These are phyloP conservation scores for Ganoderma meredithae DNA, from an alignment of 1,284 basidiomycete genomes.

Conservation along the genomic window DNA sequence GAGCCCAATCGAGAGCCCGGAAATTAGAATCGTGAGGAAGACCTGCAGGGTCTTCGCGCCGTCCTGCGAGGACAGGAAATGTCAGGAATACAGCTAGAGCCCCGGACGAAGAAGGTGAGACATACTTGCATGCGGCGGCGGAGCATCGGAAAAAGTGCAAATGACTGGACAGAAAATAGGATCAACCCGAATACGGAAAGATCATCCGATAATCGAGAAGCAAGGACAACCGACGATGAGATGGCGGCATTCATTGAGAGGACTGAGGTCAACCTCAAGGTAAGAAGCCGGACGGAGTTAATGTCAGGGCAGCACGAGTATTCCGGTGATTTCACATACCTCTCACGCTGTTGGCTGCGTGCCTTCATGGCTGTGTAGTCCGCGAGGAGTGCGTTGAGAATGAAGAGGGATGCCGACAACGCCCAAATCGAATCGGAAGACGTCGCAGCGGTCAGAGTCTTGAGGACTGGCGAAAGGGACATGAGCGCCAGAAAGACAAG, in stretches of 20 bases:
- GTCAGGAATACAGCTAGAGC: slow-evolving; percentile 10
- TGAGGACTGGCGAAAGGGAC: slow-evolving; percentile 89
- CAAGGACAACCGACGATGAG: slow-evolving; percentile 92
- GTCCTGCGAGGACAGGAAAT: slow-evolving; percentile 11
- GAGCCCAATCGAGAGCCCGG: slow-evolving; percentile 56
- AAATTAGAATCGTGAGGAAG: slow-evolving; percentile 58
- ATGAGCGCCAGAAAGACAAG: slow-evolving; percentile 90
- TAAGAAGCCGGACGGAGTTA: slow-evolving; percentile 33
- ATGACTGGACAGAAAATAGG: slow-evolving; percentile 85
- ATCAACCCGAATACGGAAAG: slow-evolving; percentile 91
- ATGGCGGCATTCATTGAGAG: slow-evolving; percentile 96
- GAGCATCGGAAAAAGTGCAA: slow-evolving; percentile 87
- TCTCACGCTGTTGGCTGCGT: slow-evolving; percentile 46
- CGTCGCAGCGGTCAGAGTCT: slow-evolving; percentile 93
- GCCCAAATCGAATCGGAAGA: slow-evolving; percentile 99
- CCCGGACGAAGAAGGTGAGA: slow-evolving; percentile 16
- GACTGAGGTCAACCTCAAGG: slow-evolving; percentile 81
- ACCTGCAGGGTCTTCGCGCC: slow-evolving; percentile 46
- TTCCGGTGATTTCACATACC: slow-evolving; percentile 37
- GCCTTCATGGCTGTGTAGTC: slow-evolving; percentile 61
- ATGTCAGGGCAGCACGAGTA: slow-evolving; percentile 25
- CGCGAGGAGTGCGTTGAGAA: slow-evolving; percentile 68
- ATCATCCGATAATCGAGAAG: slow-evolving; percentile 87
- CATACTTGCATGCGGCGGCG: slow-evolving; percentile 81
- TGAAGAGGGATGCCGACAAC: slow-evolving; percentile 73